Evolutionary conservation across 768 basidiomycete genomes (phyloP), one percentile per base, ranked within the genome.

Genomic region (Sutorius australiensis): DNA sequence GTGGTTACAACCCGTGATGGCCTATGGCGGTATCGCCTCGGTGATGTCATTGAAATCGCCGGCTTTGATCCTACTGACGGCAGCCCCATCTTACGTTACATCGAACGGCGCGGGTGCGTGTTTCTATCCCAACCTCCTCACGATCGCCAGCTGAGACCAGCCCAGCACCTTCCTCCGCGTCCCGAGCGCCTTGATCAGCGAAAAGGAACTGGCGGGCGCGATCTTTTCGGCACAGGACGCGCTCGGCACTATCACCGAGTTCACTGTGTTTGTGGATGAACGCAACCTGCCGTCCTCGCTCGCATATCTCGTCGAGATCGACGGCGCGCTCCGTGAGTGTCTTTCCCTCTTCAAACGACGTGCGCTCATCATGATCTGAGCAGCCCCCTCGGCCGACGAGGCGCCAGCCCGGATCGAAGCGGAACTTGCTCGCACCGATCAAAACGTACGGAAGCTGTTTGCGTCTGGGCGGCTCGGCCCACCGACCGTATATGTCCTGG

Each of bases 21-120:
- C 6, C 36, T 64, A 38, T 64, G 62, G 63, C 62, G 60, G 13
- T 60, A 65, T n/a, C 59, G 62, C 13, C 57, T 62, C 3, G 63
- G 63, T 3, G 63, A 64, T 40, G 48, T 64, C 33, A 21, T 61
- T 9, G 57, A 64, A 34, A 21, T 62, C 21, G 37, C 40, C 4
- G 63, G 60, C 2, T 59, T 61, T 46, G 51, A 61, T 40, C 49
- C 63, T 2, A 21, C 16, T 3, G 63, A 64, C n/a, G 63, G 60
- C 19, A 41, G 48, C 19, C 63, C 63, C 3, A 53, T 65, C 10
- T 17, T 62, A 30, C 58, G 54, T 33, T 65, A 51, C 38, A 48
- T 65, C 6, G 60, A 65, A 24, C 63, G 60, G 2, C 51, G 58
- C 8, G 51, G 56, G 63, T 64, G 46, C 27, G 54, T 16, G 1